Percentiles rank a stretch among this genome's conserved stretches.
Conservation (phyloP, 352 stramenopile species). For the Phytopythium sindhum region DNA sequence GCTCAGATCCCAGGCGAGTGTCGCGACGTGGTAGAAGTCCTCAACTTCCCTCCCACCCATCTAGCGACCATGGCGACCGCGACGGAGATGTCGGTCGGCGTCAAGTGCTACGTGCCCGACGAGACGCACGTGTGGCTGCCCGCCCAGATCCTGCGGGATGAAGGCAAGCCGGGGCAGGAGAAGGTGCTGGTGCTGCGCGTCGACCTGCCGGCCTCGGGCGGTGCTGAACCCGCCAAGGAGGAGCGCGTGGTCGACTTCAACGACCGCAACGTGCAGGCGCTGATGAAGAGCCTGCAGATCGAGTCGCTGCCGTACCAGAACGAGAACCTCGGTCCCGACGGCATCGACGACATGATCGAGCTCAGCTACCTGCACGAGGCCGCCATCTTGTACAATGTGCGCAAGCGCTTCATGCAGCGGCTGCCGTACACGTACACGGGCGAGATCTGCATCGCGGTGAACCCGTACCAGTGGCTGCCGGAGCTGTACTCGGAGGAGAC, state of each 20-base stretch:
- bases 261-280: slow-evolving; percentile 64
- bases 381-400: slow-evolving; percentile 89
- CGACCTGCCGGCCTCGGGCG: slow-evolving; percentile 29
- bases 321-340: slow-evolving; percentile 53
- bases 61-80: not conserved
- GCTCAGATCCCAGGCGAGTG: too few relatives aligned
- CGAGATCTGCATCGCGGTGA: slow-evolving; percentile 97
- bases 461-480: slow-evolving; percentile 93
- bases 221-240: slow-evolving; percentile 26
- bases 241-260: slow-evolving; percentile 72
- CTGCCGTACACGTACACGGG: slow-evolving; percentile 96
- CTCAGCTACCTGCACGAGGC: slow-evolving; percentile 91
- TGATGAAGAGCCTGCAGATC: slow-evolving; percentile 70
- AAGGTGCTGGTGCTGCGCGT: slow-evolving; percentile 71
- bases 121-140: slow-evolving; percentile 83
- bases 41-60: not conserved
- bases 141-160: slow-evolving; percentile 68
- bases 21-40: too few relatives aligned
- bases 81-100: slow-evolving; percentile 19
- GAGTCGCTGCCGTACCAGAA: slow-evolving; percentile 86
- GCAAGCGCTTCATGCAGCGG: slow-evolving; percentile 72
- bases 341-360: slow-evolving; percentile 85
- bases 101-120: slow-evolving; percentile 86
- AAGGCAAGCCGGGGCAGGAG: slow-evolving; percentile 52
- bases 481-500: slow-evolving; percentile 84